These are phyloP conservation scores for Hemileia vastatrix DNA, from an alignment of 1,284 basidiomycete genomes.

Conservation along the genomic window DNA sequence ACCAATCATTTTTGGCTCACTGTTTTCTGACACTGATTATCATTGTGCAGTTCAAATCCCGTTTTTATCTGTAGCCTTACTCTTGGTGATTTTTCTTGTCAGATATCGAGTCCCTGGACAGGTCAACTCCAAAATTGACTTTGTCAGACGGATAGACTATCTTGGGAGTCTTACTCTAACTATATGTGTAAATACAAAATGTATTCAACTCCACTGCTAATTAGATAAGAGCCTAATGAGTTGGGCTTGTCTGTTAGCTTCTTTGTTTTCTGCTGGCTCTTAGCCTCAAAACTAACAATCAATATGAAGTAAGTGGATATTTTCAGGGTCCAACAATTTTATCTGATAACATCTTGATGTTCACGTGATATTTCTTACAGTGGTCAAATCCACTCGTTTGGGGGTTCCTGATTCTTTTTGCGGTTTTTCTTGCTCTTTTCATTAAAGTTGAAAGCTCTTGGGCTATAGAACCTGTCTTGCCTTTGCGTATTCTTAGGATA, in stretches of 20 bases:
- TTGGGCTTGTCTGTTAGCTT: not conserved
- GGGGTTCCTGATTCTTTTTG: not conserved
- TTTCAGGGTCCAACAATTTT: too few species aligned
- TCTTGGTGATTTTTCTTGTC: conserved; percentile 28
- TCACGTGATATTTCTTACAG: too few species aligned
- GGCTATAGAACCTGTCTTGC: conserved; percentile 5
- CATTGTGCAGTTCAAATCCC: conserved; percentile 34
- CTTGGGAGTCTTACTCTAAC: conserved; percentile 7
- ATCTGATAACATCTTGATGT: too few species aligned
- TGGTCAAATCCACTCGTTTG: conserved; percentile 13
- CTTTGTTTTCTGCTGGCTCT: conserved; percentile 10
- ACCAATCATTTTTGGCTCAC: not conserved
- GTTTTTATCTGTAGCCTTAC: conserved; percentile 31
- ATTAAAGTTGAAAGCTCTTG: conserved; percentile 1
- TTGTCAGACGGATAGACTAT: conserved; percentile 11
- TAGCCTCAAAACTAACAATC: conserved; percentile 17
- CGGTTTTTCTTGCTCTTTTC: not conserved
- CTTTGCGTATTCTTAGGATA: conserved; percentile 1
- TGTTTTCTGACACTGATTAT: not conserved
- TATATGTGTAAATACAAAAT: conserved; percentile 6
- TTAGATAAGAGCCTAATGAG: not conserved
- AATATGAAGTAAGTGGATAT: conserved; percentile 7
- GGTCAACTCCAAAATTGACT: conserved; percentile 1
- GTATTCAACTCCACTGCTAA: too few species aligned
- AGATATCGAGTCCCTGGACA: conserved; percentile 8